Conservation (phyloP, 345 rosid genomes). For the Schrenkiella parvula region DNA sequence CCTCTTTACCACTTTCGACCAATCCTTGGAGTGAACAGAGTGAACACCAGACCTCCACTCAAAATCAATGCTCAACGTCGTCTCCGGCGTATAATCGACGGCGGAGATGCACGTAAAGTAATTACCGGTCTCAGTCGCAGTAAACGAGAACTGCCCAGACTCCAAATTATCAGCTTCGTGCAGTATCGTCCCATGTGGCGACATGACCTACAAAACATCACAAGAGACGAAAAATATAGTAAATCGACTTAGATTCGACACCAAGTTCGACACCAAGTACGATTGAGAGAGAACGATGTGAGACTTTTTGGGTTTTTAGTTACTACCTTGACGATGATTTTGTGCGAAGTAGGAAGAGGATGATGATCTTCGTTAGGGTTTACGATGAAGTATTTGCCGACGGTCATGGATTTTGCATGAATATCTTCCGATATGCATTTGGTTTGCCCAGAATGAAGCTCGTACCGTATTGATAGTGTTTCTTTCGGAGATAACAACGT, state of each 20-base stretch:
- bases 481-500: constrained; percentile 32
- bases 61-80: constrained; percentile 60
- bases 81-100: constrained; percentile 46
- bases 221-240: not conserved
- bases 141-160: constrained; percentile 80
- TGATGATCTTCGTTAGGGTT: constrained; percentile 61
- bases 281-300: not conserved
- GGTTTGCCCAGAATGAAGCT: constrained; percentile 54
- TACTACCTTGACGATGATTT: constrained; percentile 64
- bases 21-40: constrained; percentile 63
- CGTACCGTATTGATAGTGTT: constrained; percentile 60
- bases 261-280: too few species aligned
- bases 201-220: constrained; percentile 46
- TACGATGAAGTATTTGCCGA: constrained; percentile 73
- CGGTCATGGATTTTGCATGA: constrained; percentile 60
- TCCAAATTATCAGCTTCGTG: constrained; percentile 58
- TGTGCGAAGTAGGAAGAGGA: constrained; percentile 64
- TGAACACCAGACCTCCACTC: constrained; percentile 82
- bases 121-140: constrained; percentile 62
- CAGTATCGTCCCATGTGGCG: constrained; percentile 46
- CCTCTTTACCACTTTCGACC: constrained; percentile 80
- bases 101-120: constrained; percentile 64
- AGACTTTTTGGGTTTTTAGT: constrained; percentile 13
- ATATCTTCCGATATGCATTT: constrained; percentile 84
- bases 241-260: not conserved